Percentiles rank a stretch among this genome's conserved stretches.
Evolutionary conservation across 345 rosid species (phyloP).

Genomic region (Lenwebbia sp.): DNA sequence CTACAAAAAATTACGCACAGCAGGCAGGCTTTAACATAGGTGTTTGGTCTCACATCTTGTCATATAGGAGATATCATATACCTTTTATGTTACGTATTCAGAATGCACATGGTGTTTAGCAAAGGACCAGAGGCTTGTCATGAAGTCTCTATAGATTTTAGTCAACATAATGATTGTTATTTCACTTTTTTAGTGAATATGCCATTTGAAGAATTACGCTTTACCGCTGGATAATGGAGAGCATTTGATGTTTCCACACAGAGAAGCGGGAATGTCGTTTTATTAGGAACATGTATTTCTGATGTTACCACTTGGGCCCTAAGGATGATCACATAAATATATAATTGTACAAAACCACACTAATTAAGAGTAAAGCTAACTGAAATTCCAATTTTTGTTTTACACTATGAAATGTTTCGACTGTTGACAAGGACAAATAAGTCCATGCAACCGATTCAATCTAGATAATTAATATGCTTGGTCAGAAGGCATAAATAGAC

Average conservation of each 20-base stretch:
- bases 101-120: neutral
- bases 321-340: neutral
- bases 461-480: neutral
- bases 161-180: neutral
- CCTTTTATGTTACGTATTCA: neutral
- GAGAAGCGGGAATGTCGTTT: neutral
- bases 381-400: neutral
- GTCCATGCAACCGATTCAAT: neutral
- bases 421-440: neutral
- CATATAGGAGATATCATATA: neutral
- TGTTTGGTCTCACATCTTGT: neutral
- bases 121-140: neutral
- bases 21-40: neutral
- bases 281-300: neutral
- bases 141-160: neutral
- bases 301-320: neutral
- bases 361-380: neutral
- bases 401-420: neutral
- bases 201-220: neutral
- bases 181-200: neutral
- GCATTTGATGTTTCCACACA: neutral
- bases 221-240: neutral
- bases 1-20: neutral
- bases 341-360: neutral
- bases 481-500: neutral